A percentile compares a stretch with the other conserved stretches of the same genome.
phyloP scores from a whole-genome alignment of 768 basidiomycete species.

The Solioccasus polychromus region DNA sequence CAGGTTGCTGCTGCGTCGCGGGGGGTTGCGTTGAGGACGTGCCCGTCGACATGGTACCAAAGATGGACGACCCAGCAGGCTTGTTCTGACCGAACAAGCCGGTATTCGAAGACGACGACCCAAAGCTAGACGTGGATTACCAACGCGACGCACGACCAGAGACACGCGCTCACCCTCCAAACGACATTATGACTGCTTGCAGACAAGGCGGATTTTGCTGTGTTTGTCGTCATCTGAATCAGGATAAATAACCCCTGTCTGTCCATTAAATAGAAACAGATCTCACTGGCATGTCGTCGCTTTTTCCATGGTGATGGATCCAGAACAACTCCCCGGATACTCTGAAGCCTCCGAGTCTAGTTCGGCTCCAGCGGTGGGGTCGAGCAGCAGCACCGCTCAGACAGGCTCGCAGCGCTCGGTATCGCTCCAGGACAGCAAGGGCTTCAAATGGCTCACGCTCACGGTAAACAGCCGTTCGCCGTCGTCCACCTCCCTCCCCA shows the following conservation, averaged over 20 bases:
- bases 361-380: background rate
- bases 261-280: no score
- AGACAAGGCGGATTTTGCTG: constrained; percentile 13
- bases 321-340: constrained; percentile 20
- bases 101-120: constrained; percentile 41
- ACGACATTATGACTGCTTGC: constrained; percentile 19
- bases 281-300: no score
- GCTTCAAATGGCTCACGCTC: constrained; percentile 46
- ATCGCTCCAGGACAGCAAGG: constrained; percentile 41
- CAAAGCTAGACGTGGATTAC: constrained; percentile 24
- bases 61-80: constrained; percentile 34
- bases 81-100: constrained; percentile 34
- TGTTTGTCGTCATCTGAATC: background rate
- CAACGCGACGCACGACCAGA: background rate
- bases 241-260: constrained; percentile 17
- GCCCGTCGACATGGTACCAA: constrained; percentile 33
- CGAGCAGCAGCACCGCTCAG: background rate
- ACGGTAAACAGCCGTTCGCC: constrained; percentile 43
- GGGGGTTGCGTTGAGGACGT: constrained; percentile 15
- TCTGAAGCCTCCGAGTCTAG: no score
- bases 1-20: constrained; percentile 20
- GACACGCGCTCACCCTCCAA: constrained; percentile 16
- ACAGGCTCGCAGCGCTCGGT: constrained; percentile 34
- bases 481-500: constrained; percentile 37
- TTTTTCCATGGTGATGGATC: constrained; percentile 6